Conservation (phyloP, 352 stramenopile species). For the Thalassiosira hispida region DNA sequence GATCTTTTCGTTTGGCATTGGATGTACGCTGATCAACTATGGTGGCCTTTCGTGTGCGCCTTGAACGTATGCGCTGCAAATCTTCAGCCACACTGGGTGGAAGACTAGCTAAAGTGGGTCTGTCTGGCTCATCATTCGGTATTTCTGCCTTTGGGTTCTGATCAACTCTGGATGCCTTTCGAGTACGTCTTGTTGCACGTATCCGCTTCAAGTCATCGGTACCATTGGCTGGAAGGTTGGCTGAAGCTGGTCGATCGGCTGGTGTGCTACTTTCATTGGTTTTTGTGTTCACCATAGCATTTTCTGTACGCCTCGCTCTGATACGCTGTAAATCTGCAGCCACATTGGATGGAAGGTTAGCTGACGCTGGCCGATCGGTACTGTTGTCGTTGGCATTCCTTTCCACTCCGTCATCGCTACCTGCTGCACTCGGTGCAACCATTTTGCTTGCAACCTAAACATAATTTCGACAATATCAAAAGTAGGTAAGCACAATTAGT, state of each 20-base stretch:
- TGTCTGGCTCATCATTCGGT: background rate
- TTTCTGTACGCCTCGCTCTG: slow-evolving; percentile 11
- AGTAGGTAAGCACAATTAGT: too few species aligned
- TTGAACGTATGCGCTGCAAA: background rate
- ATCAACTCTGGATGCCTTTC: background rate
- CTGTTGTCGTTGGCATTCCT: background rate
- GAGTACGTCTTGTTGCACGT: slow-evolving; percentile 2
- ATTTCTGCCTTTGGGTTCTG: background rate
- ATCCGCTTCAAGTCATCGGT: slow-evolving; percentile 18
- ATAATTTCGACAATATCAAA: too few species aligned
- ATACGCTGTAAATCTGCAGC: slow-evolving; percentile 19
- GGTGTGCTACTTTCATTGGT: background rate
- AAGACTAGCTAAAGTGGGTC: background rate
- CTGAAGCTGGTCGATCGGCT: background rate
- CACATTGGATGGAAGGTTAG: slow-evolving; percentile 15
- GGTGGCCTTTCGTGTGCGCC: background rate
- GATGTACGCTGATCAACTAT: too few species aligned
- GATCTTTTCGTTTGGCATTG: background rate
- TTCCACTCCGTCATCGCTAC: background rate
- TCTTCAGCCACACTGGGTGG: background rate
- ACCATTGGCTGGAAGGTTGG: slow-evolving; percentile 15
- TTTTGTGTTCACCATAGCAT: background rate
- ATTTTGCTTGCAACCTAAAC: slow-evolving; percentile 3
- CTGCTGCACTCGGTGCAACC: background rate
- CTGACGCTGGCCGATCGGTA: background rate